Base-by-base conservation (phyloP, 805 yeast species). In the Huiozyma naganishii region DNA sequence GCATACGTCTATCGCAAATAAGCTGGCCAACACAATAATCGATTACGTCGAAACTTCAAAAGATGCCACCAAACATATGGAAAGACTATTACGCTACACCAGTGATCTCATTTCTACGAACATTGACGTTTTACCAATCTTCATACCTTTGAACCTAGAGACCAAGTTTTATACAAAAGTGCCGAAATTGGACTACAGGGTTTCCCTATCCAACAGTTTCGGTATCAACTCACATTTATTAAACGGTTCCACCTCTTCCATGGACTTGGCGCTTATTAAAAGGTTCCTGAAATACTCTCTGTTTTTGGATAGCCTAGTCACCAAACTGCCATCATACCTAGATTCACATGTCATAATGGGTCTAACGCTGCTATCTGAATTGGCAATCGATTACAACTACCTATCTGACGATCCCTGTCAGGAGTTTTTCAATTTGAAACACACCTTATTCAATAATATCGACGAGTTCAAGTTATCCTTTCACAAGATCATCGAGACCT, bases 191-290 rank as follows among this genome's bases (percentile, higher is more conserved):
- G 70, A 68, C 45, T 55, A 64, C 8, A 57, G 66, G 36, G 46
- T 76, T 17, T 54, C 79, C 0, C 52, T 75, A 27, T 71, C 76
- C 0, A 76, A 74, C 50, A 68, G 76, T 1, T 52, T 77, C 39
- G 71, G 64, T 27, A 61, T 66, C 9, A 71, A 66, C 43, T 59
- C 71, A 1, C 68, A 66, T 40, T 27, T 65, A 1, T 6, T 62
- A 6, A 8, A 40, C 3, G 38, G 42, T 1, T n/a, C 41, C 3
- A 52, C 52, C 1, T 40, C 36, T 2, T 8, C 40, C 0, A 49
- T 54, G 39, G 46, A 54, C 23, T 29, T 54, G 34, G 40, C 41
- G 0, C 13, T 40, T 8, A 36, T 61, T 6, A 39, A 44, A 13
- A 48, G 52, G 27, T 29, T 56, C 2, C 42, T 65, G 8, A 52